These are phyloP conservation scores for Urtica urens DNA, from an alignment of 306 rosid genomes.

Conservation along the genomic window DNA sequence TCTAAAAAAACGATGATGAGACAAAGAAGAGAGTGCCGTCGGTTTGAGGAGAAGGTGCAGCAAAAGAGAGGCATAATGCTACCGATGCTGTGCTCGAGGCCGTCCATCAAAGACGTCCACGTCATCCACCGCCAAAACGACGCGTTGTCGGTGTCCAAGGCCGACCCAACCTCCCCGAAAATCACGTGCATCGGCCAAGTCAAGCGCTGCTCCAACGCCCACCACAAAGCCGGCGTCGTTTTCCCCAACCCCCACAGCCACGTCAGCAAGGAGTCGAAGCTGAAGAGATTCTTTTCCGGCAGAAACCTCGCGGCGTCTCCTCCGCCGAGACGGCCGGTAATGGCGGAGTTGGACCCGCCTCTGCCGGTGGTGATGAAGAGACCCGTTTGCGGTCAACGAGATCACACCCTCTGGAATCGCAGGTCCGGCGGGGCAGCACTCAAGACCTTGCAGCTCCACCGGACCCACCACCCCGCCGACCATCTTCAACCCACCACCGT, in stretches of 20 bases:
- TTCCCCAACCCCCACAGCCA: constrained; percentile 29
- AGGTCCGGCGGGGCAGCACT: constrained; percentile 47
- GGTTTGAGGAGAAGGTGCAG: no score
- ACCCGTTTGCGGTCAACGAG: constrained; percentile 13
- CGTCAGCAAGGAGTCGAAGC: constrained; percentile 46
- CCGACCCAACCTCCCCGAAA: constrained; percentile 64
- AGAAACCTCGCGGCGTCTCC: constrained; percentile 26
- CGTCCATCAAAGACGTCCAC: constrained; percentile 28
- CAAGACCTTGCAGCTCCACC: constrained; percentile 48
- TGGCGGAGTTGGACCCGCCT: constrained; percentile 32
- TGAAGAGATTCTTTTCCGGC: constrained; percentile 59
- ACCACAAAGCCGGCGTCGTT: constrained; percentile 58
- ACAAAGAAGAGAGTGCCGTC: not conserved
- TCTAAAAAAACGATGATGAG: not conserved
- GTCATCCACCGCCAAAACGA: constrained; percentile 10
- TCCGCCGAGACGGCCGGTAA: constrained; percentile 8
- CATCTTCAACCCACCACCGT: constrained; percentile 50
- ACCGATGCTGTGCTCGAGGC: constrained; percentile 77
- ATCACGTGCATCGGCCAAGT: constrained; percentile 97
- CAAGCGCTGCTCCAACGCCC: constrained; percentile 62
- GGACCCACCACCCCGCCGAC: constrained; percentile 30
- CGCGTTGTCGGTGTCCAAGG: constrained; percentile 1
- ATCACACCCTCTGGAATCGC: constrained; percentile 57
- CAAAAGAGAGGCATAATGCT: constrained; percentile 32
- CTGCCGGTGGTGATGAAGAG: constrained; percentile 26